Percentiles rank a stretch among this genome's conserved stretches.
These are phyloP conservation scores for Ocimum tenuiflorum DNA, from an alignment of 257 asterid species.

Conservation along the genomic window DNA sequence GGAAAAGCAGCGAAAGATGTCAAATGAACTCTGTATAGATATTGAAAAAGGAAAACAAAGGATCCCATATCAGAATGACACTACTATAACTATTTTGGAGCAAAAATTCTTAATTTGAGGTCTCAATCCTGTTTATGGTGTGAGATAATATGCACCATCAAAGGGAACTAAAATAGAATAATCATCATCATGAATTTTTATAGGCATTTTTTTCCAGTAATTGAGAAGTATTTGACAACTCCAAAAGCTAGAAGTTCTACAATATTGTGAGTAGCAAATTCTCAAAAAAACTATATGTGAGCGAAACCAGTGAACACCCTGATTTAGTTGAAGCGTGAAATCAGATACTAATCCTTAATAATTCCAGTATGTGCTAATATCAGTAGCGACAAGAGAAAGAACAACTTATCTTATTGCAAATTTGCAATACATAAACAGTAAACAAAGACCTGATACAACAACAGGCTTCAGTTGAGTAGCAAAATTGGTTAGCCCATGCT, in stretches of 20 bases:
- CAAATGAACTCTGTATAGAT: slow-evolving; percentile 45
- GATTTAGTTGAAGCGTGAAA: background rate
- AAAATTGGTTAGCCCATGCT: background rate
- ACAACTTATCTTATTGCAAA: background rate
- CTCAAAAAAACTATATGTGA: background rate
- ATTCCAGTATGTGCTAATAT: background rate
- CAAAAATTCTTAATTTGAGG: slow-evolving; percentile 1
- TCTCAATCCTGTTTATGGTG: no score
- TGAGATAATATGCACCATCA: no score
- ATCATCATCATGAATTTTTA: background rate
- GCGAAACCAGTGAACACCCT: background rate
- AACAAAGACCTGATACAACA: background rate
- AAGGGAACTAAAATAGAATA: background rate
- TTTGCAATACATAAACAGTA: background rate
- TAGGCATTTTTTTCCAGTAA: background rate
- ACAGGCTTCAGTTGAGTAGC: background rate
- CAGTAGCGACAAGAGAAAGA: background rate
- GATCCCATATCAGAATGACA: background rate
- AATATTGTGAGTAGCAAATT: background rate
- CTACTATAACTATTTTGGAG: background rate
- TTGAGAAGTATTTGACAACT: background rate
- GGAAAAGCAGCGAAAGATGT: slow-evolving; percentile 88
- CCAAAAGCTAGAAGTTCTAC: background rate
- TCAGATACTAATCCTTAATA: background rate
- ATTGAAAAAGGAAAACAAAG: slow-evolving; percentile 12